A percentile compares a stretch with the other conserved stretches of the same genome.
phyloP scores from a whole-genome alignment of 768 basidiomycete genomes.

The Collybia sordida region DNA sequence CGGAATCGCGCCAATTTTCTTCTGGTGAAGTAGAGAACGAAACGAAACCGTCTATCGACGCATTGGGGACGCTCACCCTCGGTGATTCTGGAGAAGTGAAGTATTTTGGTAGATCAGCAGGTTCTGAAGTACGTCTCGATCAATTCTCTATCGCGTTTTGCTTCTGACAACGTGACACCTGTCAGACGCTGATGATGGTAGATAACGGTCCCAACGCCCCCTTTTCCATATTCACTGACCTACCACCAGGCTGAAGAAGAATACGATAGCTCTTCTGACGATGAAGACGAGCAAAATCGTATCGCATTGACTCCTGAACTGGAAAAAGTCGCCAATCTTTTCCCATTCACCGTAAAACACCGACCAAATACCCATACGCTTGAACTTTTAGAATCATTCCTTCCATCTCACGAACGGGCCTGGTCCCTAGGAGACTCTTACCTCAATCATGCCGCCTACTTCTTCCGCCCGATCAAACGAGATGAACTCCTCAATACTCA shows the following conservation, averaged over 20 bases:
- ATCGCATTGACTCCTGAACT: slow-evolving; percentile 28
- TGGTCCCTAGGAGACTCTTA: slow-evolving; percentile 39
- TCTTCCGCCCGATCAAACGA: slow-evolving; percentile 49
- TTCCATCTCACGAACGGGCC: slow-evolving; percentile 47
- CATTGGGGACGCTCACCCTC: slow-evolving; percentile 63
- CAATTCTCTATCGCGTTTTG: background rate
- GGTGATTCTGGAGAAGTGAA: slow-evolving; percentile 59
- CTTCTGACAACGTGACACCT: no score
- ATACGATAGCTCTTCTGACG: slow-evolving; percentile 25
- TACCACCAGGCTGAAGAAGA: slow-evolving; percentile 30
- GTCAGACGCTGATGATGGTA: slow-evolving; percentile 43
- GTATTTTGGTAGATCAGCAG: slow-evolving; percentile 66
- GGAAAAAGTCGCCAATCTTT: slow-evolving; percentile 36
- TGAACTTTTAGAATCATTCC: slow-evolving; percentile 34
- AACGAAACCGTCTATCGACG: slow-evolving; percentile 42
- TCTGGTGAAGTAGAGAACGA: slow-evolving; percentile 30
- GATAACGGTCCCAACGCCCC: background rate
- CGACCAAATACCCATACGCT: slow-evolving; percentile 27
- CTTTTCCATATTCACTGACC: background rate
- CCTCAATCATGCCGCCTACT: slow-evolving; percentile 44
- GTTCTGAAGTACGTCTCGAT: slow-evolving; percentile 47
- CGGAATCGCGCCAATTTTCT: slow-evolving; percentile 22
- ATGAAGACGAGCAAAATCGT: slow-evolving; percentile 19
- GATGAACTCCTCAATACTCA: slow-evolving; percentile 44
- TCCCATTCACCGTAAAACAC: slow-evolving; percentile 37